phyloP scores from a whole-genome alignment of 2,329 filamentous ascomycete species.

The Didymellaceae sp. region DNA sequence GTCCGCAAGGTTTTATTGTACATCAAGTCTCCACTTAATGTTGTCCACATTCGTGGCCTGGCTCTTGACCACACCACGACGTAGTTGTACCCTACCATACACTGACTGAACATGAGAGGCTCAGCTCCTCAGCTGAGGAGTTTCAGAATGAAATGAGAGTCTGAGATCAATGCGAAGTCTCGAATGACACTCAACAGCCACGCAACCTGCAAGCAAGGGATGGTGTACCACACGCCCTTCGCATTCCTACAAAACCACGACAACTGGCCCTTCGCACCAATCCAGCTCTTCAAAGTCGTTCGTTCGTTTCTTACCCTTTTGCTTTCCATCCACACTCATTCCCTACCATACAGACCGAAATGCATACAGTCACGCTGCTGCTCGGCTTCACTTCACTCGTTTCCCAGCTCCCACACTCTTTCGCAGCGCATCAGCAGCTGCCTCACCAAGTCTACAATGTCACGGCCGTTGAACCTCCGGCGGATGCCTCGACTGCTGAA shows the following conservation, averaged over 20 bases:
- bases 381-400: slow-evolving; percentile 8
- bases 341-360: slow-evolving; percentile 1
- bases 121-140: not conserved
- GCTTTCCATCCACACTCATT: slow-evolving; percentile 8
- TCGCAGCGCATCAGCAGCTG: slow-evolving; percentile 5
- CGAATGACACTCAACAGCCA: slow-evolving; percentile 1
- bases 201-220: slow-evolving; percentile 11
- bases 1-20: too few relatives aligned
- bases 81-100: not conserved
- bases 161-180: slow-evolving; percentile 8
- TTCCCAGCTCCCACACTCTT: slow-evolving; percentile 8
- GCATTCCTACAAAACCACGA: slow-evolving; percentile 15
- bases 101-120: not conserved
- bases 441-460: slow-evolving; percentile 15
- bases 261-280: slow-evolving; percentile 9
- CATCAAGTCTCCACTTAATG: not conserved
- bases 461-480: slow-evolving; percentile 5
- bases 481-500: too few relatives aligned
- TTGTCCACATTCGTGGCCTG: too few relatives aligned
- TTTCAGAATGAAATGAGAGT: not conserved
- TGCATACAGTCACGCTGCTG: slow-evolving; percentile 12
- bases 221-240: slow-evolving; percentile 1
- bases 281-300: slow-evolving; percentile 1
- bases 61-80: not conserved
- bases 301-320: slow-evolving; percentile 1